phyloP scores from a whole-genome alignment of 352 stramenopile genomes.

The Thalassiosira exigua region DNA sequence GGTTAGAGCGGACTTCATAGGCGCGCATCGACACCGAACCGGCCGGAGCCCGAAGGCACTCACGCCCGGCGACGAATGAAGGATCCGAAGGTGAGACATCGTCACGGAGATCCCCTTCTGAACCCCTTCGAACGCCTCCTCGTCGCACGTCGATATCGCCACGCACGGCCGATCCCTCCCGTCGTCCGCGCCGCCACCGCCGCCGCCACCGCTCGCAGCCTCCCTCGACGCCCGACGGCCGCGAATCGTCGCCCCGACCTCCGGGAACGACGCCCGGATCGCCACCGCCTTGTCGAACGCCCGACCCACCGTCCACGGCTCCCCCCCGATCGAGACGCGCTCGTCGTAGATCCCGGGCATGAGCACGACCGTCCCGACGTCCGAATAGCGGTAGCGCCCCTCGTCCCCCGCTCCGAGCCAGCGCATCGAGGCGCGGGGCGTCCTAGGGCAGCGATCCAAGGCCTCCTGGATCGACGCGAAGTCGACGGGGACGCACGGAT shows the following conservation, averaged over 20 bases:
- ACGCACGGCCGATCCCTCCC: conserved; percentile 29
- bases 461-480: conserved; percentile 36
- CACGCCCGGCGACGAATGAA: conserved; percentile 41
- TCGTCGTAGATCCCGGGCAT: conserved; percentile 43
- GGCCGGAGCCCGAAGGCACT: no score
- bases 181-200: not conserved
- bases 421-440: not conserved
- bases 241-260: conserved; percentile 31
- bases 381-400: conserved; percentile 13
- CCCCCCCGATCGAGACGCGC: conserved; percentile 23
- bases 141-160: conserved; percentile 23
- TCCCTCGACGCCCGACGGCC: not conserved
- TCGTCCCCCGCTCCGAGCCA: conserved; percentile 13
- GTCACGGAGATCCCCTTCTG: conserved; percentile 35
- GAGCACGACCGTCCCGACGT: conserved; percentile 26
- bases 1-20: no score
- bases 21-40: no score
- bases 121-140: conserved; percentile 2
- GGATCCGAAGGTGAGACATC: conserved; percentile 36
- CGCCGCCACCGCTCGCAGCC: not conserved
- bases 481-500: conserved; percentile 48
- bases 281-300: conserved; percentile 17
- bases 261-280: conserved; percentile 45
- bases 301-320: conserved; percentile 8
- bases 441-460: conserved; percentile 24